Conservation (phyloP, 805 yeast species). For the Candida loeiensis region DNA sequence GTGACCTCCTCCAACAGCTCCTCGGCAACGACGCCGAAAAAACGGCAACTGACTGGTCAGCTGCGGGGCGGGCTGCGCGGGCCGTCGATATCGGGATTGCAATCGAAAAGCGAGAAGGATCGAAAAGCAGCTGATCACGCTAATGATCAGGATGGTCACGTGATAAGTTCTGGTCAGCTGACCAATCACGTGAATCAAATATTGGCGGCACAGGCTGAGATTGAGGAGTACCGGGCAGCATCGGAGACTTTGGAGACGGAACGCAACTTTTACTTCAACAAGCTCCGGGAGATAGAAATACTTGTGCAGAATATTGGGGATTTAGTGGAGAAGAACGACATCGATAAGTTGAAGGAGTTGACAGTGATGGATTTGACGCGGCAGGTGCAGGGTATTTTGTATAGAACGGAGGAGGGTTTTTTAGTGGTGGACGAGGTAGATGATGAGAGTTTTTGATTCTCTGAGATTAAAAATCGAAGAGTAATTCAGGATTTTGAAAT, state of each 20-base stretch:
- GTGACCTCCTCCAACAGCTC: background rate
- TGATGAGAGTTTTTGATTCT: slow-evolving; percentile 8
- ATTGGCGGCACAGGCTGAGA: background rate
- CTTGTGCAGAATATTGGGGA: slow-evolving; percentile 54
- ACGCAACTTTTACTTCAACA: slow-evolving; percentile 86
- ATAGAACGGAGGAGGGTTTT: slow-evolving; percentile 82
- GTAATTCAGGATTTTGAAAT: too few relatives aligned
- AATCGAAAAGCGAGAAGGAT: too few relatives aligned
- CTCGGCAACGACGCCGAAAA: background rate
- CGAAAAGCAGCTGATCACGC: too few relatives aligned
- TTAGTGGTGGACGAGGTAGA: slow-evolving; percentile 38
- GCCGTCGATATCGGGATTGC: too few relatives aligned
- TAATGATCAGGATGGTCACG: too few relatives aligned
- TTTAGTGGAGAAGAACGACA: slow-evolving; percentile 18
- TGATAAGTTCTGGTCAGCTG: background rate
- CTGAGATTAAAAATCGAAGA: too few relatives aligned
- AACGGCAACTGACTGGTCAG: background rate
- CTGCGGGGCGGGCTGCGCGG: background rate
- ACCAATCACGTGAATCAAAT: background rate
- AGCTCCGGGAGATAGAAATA: slow-evolving; percentile 84
- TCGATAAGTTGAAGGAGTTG: slow-evolving; percentile 40
- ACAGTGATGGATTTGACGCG: slow-evolving; percentile 30
- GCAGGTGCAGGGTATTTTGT: slow-evolving; percentile 72
- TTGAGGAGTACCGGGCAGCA: slow-evolving; percentile 54
- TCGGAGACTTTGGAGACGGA: slow-evolving; percentile 73